phyloP scores from a whole-genome alignment of 2,329 filamentous ascomycete genomes.

The Monilinia polystroma region DNA sequence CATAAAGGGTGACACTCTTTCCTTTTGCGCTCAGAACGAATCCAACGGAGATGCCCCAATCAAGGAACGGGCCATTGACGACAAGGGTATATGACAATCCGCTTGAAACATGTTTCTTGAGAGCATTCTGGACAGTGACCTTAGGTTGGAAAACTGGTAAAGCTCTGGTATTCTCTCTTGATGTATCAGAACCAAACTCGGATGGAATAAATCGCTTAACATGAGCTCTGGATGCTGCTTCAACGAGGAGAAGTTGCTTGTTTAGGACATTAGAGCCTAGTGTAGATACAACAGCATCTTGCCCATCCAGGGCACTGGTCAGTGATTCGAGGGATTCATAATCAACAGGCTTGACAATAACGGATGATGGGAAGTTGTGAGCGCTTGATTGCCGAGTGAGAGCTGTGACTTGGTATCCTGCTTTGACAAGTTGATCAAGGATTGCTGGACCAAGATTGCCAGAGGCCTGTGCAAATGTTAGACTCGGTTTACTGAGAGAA shows the following conservation, averaged over 20 bases:
- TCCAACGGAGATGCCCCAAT: constrained; percentile 15
- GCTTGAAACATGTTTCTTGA: constrained; percentile 24
- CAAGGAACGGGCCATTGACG: constrained; percentile 16
- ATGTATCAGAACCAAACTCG: constrained; percentile 49
- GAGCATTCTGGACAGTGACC: constrained; percentile 28
- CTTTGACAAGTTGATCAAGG: constrained; percentile 32
- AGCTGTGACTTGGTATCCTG: constrained; percentile 43
- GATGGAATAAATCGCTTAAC: constrained; percentile 60
- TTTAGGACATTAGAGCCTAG: constrained; percentile 23
- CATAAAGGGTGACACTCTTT: constrained; percentile 44
- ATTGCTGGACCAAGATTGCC: constrained; percentile 33
- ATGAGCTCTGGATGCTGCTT: constrained; percentile 58
- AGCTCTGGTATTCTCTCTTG: constrained; percentile 25
- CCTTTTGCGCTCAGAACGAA: constrained; percentile 6
- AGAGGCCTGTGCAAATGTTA: constrained; percentile 28
- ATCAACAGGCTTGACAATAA: constrained; percentile 28
- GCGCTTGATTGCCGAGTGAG: constrained; percentile 38
- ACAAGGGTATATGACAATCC: constrained; percentile 19
- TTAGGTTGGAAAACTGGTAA: constrained; percentile 27
- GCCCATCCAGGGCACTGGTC: constrained; percentile 36
- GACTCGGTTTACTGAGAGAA: background rate
- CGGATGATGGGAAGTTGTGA: constrained; percentile 31
- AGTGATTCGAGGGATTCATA: constrained; percentile 24
- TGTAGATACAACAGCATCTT: constrained; percentile 33
- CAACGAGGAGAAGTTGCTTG: constrained; percentile 46